Percentiles rank a stretch among this genome's conserved stretches.
These are phyloP conservation scores for Botryotinia calthae DNA, from an alignment of 2,329 filamentous ascomycete genomes.

Conservation along the genomic window DNA sequence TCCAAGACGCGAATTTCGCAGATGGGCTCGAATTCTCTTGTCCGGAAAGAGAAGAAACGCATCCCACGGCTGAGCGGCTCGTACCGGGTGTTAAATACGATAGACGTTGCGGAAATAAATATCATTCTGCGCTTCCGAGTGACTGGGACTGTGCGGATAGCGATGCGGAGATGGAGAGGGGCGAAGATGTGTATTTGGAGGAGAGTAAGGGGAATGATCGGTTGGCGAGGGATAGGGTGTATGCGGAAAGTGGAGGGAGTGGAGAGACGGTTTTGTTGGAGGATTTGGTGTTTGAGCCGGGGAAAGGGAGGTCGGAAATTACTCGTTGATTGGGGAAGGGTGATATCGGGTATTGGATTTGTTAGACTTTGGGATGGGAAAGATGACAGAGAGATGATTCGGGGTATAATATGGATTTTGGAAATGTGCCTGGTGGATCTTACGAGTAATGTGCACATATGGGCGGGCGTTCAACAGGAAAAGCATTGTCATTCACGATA, in stretches of 20 bases:
- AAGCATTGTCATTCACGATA: not conserved
- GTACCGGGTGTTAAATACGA: not conserved
- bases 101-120: not conserved
- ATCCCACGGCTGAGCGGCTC: not conserved
- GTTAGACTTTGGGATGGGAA: not conserved
- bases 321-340: not conserved
- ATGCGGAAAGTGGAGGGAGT: not conserved
- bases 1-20: not conserved
- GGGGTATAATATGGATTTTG: not conserved
- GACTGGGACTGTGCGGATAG: not conserved
- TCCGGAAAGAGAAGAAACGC: not conserved
- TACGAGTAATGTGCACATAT: not conserved
- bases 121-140: not conserved
- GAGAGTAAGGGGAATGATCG: not conserved
- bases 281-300: not conserved
- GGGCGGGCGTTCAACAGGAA: not conserved
- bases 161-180: not conserved
- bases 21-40: not conserved
- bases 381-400: not conserved
- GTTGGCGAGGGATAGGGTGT: not conserved
- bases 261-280: not conserved
- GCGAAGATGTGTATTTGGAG: not conserved
- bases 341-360: not conserved
- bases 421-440: not conserved
- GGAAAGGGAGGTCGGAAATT: not conserved